Evolutionary conservation across 164 flowering plant species (phyloP), one percentile per base, ranked within the genome.

Genomic region (Tetrastigma voinierianum): DNA sequence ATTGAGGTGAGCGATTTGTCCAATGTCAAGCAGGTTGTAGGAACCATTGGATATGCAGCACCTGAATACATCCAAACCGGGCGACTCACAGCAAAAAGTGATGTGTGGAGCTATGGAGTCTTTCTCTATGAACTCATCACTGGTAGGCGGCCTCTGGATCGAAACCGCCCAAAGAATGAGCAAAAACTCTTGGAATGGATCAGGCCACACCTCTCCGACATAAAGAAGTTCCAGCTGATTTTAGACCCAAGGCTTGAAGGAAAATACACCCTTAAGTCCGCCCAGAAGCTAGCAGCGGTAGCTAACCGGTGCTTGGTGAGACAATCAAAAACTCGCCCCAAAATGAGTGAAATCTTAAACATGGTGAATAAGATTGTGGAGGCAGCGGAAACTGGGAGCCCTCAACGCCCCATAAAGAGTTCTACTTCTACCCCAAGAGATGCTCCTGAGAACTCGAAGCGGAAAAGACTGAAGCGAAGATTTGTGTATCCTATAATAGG

Each of bases 1-100:
- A 52, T 40, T 11, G 17, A 24, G 25, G 23, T 32, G 40, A 52
- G 16, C 13, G 40, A 49, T 10, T 1, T 46, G 48, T 52, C 46
- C 16, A 40, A 15, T 59, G 4, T 51, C 8, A 21, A 53, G 24
- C 84, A 91, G 97, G 87, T 94, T 59, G 97, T 91, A 11, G 97
- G 97, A 73, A 94, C 98, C 20, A 76, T 91, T n/a, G 98, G 98
- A 14, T 94, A 94, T 80, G 98, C 97, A 44, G 97, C 97, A 58
- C 98, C 98, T 4, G 97, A 94, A 58, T 94, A 94, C 68, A 62
- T 90, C 16, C 91, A 86, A 67, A 94, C 96, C 1, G 98, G 97
- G 2, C 89, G 82, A 25, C 90, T 94, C 52, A 94, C 96, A 8
- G 23, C 84, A 46, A 91, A 90, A 70, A 88, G 87, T 64, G 97